Conservation (phyloP, 164 flowering plant genomes). For the Buxus sempervirens region DNA sequence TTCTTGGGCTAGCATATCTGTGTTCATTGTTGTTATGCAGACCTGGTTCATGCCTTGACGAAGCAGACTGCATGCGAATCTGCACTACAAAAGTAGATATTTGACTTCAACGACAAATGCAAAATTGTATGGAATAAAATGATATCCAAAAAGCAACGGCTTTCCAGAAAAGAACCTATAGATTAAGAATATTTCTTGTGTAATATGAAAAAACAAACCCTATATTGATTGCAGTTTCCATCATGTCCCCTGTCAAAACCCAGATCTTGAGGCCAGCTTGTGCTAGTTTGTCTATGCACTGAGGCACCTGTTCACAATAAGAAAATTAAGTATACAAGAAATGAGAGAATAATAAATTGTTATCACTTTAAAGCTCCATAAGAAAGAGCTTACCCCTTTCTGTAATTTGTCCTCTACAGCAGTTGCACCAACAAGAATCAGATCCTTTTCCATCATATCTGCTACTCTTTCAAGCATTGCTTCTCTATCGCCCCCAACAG, state of each 20-base stretch:
- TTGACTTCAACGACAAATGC: constrained; percentile 2
- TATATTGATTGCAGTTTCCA: constrained; percentile 99
- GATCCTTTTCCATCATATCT: constrained; percentile 64
- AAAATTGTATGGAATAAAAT: not conserved
- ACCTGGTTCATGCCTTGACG: constrained; percentile 98
- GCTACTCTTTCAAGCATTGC: constrained; percentile 53
- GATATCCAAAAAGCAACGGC: not conserved
- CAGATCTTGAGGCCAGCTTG: constrained; percentile 99
- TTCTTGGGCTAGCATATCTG: constrained; percentile 28
- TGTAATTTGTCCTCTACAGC: constrained; percentile 99
- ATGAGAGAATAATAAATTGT: not conserved
- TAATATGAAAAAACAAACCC: constrained; percentile 51
- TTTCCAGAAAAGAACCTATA: not conserved
- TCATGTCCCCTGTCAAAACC: constrained; percentile 99
- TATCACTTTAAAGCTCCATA: not conserved
- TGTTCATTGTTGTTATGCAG: constrained; percentile 42
- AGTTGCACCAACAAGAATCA: constrained; percentile 94
- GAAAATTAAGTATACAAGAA: not conserved
- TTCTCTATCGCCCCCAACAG: constrained; percentile 62
- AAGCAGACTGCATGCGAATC: constrained; percentile 89
- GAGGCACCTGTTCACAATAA: constrained; percentile 68
- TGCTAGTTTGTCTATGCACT: constrained; percentile 97
- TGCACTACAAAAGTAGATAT: constrained; percentile 29
- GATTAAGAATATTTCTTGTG: not conserved
- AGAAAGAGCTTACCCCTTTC: constrained; percentile 60